A percentile compares a stretch with the other conserved stretches of the same genome.
Conservation (phyloP, 208 protist species). For the Strigomonas oncopelti region DNA sequence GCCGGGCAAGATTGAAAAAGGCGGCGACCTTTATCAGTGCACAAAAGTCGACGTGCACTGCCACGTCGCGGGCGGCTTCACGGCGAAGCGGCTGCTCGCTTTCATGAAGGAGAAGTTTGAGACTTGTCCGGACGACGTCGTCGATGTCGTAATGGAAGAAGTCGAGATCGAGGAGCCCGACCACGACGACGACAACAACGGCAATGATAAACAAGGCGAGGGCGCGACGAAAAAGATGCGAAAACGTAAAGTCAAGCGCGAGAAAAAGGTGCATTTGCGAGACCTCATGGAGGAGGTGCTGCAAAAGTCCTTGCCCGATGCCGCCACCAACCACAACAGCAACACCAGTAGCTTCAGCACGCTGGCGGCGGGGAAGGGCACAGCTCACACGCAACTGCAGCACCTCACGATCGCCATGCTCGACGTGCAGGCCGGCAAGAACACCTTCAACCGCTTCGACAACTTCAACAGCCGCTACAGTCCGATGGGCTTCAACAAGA, state of each 20-base stretch:
- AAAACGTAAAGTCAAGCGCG: background rate
- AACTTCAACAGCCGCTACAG: slow-evolving; percentile 86
- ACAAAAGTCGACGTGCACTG: slow-evolving; percentile 86
- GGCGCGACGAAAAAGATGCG: slow-evolving; percentile 1
- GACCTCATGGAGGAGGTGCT: background rate
- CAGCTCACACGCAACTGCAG: slow-evolving; percentile 15
- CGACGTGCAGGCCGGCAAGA: slow-evolving; percentile 76
- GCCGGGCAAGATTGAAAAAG: slow-evolving; percentile 14
- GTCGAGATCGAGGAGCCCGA: slow-evolving; percentile 6
- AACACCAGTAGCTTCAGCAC: no score
- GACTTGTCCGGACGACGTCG: slow-evolving; percentile 61
- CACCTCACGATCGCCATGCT: slow-evolving; percentile 70
- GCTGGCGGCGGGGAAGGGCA: background rate
- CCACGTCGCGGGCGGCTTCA: slow-evolving; percentile 76
- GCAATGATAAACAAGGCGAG: background rate
- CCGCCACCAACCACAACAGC: no score
- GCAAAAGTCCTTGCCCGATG: background rate
- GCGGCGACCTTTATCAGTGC: slow-evolving; percentile 73
- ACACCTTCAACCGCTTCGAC: slow-evolving; percentile 88
- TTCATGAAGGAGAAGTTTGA: slow-evolving; percentile 72
- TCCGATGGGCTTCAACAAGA: slow-evolving; percentile 54
- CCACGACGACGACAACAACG: background rate
- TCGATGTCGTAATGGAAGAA: slow-evolving; percentile 30
- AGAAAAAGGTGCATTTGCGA: background rate
- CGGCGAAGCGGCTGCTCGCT: slow-evolving; percentile 59